Evolutionary conservation across 1,139 yeast species (phyloP), one percentile per base, ranked within the genome.

Genomic region (Suhomyces yuchorum): DNA sequence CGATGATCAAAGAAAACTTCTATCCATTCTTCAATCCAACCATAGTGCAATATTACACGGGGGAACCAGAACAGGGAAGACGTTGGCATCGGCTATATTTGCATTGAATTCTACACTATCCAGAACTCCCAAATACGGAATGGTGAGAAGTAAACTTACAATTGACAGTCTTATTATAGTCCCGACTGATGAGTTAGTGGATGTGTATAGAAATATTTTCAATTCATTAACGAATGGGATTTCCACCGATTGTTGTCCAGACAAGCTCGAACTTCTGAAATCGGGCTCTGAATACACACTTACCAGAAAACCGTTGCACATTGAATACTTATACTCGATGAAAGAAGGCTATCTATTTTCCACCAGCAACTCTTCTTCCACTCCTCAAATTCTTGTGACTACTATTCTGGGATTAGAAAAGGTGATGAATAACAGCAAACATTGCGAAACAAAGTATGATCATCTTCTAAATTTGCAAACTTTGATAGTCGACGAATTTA

Each of bases 221-320:
- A 24, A 36, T 5, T 30, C 33, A 9, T 46, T 67, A 26, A 49
- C 57, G 3, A 34, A 52, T 18, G 63, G 57, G 12, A 52, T 63
- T 12, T 63, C 67, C 1, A 45, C 48, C 6, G 44, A 59, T 7
- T 67, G 72, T 46, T 66, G 68, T 43, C 70, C 72, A 0, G 57
- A 57, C 24, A 49, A 47, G 46, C 49, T 61, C 26, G 42, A 50
- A 6, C 40, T 49, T 12, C 43, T 47, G 4, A 46, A 51, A 5
- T 34, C 41, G n/a, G 36, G 32, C 9, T 39, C 47, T 9, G 50
- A 43, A 6, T 57, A 53, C 23, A 38, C 51, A 6, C 40, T 64
- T 12, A 49, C 58, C 1, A 55, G 70, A 49, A 50, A 53, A n/a
- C 66, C 71, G 1, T 52, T 68, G 38, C 50, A 48, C 1, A 57